Percentiles rank a stretch among this genome's conserved stretches.
phyloP scores from a whole-genome alignment of 148 eudicot genomes.

The Dianthus caryophyllus region DNA sequence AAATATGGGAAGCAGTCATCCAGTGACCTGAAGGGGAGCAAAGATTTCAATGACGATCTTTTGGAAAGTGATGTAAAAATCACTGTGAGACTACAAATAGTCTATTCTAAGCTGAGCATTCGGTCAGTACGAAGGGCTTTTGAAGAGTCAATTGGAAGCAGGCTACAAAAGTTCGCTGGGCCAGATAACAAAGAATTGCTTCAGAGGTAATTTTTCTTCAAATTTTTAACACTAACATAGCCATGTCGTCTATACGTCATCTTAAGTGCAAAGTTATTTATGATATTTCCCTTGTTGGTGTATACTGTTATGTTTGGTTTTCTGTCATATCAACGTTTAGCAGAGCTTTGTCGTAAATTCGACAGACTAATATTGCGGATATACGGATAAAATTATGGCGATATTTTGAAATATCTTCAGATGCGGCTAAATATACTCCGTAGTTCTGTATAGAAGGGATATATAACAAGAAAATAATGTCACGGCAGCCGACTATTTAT shows the following conservation, averaged over 20 bases:
- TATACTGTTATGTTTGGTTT: neutral
- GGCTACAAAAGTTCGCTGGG: conserved; percentile 73
- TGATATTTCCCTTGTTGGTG: neutral
- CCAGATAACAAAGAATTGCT: conserved; percentile 72
- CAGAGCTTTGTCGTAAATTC: too few relatives aligned
- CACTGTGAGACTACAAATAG: conserved; percentile 86
- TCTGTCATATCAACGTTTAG: too few relatives aligned
- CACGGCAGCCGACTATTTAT: too few relatives aligned
- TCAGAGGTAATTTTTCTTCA: conserved; percentile 43
- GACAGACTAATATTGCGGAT: too few relatives aligned
- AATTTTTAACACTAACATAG: neutral
- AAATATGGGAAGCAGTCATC: conserved; percentile 46
- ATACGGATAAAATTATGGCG: too few relatives aligned
- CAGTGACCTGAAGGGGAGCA: conserved; percentile 41
- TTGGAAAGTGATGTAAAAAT: conserved; percentile 62
- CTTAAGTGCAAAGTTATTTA: neutral
- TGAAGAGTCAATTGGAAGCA: conserved; percentile 87
- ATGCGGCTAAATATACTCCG: too few relatives aligned
- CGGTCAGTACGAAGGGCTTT: conserved; percentile 83
- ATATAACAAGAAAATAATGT: too few relatives aligned
- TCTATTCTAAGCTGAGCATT: conserved; percentile 76
- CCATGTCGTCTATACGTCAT: neutral
- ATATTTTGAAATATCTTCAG: too few relatives aligned
- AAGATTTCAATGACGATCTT: conserved; percentile 49
- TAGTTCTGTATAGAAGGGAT: too few relatives aligned